Percentiles rank a stretch among this genome's conserved stretches.
Conservation (phyloP, 352 stramenopile species). For the Phytophthora chlamydospora region DNA sequence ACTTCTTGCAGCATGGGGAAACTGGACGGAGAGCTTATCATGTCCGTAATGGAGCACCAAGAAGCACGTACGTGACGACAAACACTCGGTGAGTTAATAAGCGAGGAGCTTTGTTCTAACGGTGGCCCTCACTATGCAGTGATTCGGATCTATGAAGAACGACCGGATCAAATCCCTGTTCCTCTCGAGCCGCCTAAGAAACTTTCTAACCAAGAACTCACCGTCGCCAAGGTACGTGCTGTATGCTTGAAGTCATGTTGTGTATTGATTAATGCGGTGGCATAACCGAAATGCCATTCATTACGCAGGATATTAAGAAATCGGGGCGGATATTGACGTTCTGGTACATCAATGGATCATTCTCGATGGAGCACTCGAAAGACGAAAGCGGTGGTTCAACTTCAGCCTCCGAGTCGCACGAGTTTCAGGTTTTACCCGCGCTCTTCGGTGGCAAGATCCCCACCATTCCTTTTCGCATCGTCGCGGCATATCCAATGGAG, state of each 20-base stretch:
- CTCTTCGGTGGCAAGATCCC: slow-evolving; percentile 62
- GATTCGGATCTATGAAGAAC: slow-evolving; percentile 39
- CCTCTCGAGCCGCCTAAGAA: slow-evolving; percentile 32
- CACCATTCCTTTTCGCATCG: slow-evolving; percentile 53
- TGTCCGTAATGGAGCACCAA: slow-evolving; percentile 68
- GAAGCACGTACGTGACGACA: slow-evolving; percentile 31
- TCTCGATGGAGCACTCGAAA: not conserved
- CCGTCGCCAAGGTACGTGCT: slow-evolving; percentile 32
- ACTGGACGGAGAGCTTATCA: slow-evolving; percentile 64
- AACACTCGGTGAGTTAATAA: not conserved
- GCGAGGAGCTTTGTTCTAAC: not conserved
- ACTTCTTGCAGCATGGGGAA: slow-evolving; percentile 53
- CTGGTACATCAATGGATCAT: slow-evolving; percentile 55
- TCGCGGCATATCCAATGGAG: slow-evolving; percentile 69
- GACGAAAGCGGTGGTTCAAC: slow-evolving; percentile 3
- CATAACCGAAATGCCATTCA: not conserved
- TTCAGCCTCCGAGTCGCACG: slow-evolving; percentile 15
- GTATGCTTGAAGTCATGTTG: not conserved
- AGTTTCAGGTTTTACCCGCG: slow-evolving; percentile 58
- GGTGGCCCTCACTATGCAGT: slow-evolving; percentile 3
- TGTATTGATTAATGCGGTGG: not conserved
- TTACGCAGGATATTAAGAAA: slow-evolving; percentile 50
- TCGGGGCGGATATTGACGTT: slow-evolving; percentile 50
- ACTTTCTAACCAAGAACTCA: slow-evolving; percentile 57
- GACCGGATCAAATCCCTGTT: slow-evolving; percentile 32